Conservation (phyloP, 2,329 filamentous ascomycete species). For the Ascochyta rabiei region DNA sequence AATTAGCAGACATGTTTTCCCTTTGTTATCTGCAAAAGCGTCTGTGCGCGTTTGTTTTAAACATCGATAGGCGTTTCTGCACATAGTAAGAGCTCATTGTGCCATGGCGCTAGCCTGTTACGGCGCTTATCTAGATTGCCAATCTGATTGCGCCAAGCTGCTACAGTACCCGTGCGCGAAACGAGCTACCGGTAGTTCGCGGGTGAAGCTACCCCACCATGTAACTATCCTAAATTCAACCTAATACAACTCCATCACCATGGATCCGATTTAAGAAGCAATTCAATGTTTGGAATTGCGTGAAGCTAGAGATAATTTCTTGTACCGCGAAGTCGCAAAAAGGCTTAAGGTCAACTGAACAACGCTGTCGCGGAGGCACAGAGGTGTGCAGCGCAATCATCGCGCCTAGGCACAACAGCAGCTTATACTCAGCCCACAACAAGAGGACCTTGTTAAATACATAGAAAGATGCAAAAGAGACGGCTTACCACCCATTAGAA, state of each 20-base stretch:
- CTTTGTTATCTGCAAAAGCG: no score
- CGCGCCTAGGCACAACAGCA: not conserved
- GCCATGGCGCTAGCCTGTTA: no score
- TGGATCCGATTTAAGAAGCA: not conserved
- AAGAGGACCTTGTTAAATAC: not conserved
- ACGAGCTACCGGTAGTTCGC: no score
- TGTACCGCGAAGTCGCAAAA: not conserved
- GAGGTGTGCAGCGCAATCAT: no score
- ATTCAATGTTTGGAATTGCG: not conserved
- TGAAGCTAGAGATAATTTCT: not conserved
- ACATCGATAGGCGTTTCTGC: no score
- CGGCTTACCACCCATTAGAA: constrained; percentile 20
- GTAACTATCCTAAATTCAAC: not conserved
- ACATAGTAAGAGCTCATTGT: no score
- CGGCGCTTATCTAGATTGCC: no score
- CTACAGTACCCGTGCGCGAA: no score
- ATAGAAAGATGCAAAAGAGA: not conserved
- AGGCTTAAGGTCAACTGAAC: not conserved
- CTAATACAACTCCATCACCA: not conserved
- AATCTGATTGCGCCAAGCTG: no score
- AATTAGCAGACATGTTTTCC: no score
- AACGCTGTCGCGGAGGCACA: not conserved
- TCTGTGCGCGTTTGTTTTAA: no score
- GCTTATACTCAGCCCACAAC: not conserved
- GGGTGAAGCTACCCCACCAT: no score